phyloP scores from a whole-genome alignment of 768 basidiomycete genomes.

The Gelatoporia subvermispora region DNA sequence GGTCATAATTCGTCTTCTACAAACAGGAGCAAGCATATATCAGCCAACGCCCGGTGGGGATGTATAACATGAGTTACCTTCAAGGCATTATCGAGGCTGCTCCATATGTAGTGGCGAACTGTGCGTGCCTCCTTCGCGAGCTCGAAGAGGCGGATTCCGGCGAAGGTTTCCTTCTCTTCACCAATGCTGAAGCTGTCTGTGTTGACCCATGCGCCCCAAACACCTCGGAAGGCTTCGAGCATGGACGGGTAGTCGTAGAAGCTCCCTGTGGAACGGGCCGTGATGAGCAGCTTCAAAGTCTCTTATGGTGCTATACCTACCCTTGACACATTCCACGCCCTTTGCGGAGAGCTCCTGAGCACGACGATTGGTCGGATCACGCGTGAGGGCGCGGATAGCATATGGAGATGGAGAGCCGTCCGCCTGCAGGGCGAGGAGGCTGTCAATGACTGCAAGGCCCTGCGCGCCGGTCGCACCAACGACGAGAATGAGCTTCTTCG shows the following conservation, averaged over 20 bases:
- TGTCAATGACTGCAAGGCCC: conserved; percentile 34
- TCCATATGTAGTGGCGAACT: conserved; percentile 36
- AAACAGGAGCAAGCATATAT: neutral
- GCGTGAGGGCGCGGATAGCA: conserved; percentile 35
- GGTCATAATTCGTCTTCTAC: conserved; percentile 12
- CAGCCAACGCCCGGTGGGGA: neutral
- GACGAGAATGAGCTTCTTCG: conserved; percentile 34
- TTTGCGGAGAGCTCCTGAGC: conserved; percentile 29
- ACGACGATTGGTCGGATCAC: conserved; percentile 27
- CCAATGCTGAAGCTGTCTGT: conserved; percentile 31
- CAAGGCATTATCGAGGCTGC: conserved; percentile 34
- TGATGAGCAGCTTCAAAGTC: neutral
- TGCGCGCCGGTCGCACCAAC: conserved; percentile 43
- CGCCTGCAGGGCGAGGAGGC: conserved; percentile 27
- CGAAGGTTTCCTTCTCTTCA: conserved; percentile 32
- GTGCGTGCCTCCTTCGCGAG: conserved; percentile 28
- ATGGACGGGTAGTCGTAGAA: conserved; percentile 27
- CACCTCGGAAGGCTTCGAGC: conserved; percentile 26
- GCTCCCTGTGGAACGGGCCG: conserved; percentile 18
- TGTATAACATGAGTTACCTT: conserved; percentile 20
- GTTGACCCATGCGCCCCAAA: conserved; percentile 33
- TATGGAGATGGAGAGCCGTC: conserved; percentile 37
- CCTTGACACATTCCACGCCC: conserved; percentile 33
- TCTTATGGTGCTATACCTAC: conserved; percentile 10
- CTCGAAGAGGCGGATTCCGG: conserved; percentile 37